These are phyloP conservation scores for Pulveroboletus sp. DNA, from an alignment of 768 basidiomycete species.

Conservation along the genomic window DNA sequence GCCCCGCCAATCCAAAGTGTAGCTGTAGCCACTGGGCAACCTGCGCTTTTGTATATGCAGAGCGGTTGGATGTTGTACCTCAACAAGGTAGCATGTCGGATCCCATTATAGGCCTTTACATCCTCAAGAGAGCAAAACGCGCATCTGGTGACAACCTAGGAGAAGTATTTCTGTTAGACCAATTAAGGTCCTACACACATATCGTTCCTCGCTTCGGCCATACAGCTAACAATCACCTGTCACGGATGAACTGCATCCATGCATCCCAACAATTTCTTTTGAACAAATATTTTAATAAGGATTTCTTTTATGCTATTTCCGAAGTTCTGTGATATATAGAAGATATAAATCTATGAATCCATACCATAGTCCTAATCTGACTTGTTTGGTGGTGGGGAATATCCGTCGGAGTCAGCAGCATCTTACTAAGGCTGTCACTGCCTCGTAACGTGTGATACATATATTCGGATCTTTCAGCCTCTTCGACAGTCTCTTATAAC, in stretches of 20 bases:
- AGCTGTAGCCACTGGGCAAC: neutral
- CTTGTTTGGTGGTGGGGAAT: too few species aligned
- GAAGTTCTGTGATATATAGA: neutral
- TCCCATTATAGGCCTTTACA: neutral
- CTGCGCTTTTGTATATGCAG: neutral
- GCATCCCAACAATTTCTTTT: neutral
- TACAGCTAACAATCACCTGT: neutral
- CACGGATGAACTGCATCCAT: neutral
- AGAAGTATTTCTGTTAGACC: neutral
- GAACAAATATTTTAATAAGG: constrained; percentile 1
- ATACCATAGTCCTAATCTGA: too few species aligned
- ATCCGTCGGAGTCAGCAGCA: too few species aligned
- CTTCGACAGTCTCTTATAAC: too few species aligned
- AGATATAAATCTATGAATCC: too few species aligned
- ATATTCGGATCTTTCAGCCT: too few species aligned
- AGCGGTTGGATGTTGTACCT: neutral
- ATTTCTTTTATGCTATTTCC: constrained; percentile 2
- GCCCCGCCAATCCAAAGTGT: neutral
- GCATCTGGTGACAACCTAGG: neutral
- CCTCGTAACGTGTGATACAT: too few species aligned
- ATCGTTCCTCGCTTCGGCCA: neutral
- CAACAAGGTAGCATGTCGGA: neutral
- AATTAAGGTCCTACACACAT: neutral
- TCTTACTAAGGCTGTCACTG: too few species aligned
- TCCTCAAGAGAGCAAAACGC: neutral